These are phyloP conservation scores for Neurospora sp. DNA, from an alignment of 495 filamentous ascomycete species.

Conservation along the genomic window DNA sequence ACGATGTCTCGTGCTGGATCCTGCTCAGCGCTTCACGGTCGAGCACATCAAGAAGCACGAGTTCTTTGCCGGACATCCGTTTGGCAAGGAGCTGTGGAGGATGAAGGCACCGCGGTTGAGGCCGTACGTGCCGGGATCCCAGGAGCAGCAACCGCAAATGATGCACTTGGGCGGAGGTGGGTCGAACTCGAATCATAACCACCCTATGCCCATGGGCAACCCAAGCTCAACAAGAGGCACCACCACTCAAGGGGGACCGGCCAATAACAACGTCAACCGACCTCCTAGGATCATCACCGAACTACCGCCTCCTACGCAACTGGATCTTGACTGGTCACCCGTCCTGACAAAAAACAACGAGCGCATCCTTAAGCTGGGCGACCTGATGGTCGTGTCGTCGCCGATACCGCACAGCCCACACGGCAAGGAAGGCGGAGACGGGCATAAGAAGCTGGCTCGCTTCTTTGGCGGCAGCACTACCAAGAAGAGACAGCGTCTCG, in stretches of 20 bases:
- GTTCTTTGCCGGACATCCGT: conserved; percentile 87
- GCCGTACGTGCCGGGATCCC: conserved; percentile 68
- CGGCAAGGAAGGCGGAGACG: conserved; percentile 42
- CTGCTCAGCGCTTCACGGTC: conserved; percentile 74
- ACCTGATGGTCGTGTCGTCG: conserved; percentile 69
- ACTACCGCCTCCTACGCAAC: conserved; percentile 85
- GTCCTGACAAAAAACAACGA: conserved; percentile 86
- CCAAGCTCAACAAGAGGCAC: conserved; percentile 28
- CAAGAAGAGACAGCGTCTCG: conserved; percentile 88
- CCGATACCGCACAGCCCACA: conserved; percentile 62
- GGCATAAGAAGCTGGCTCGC: conserved; percentile 73
- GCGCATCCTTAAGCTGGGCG: conserved; percentile 88
- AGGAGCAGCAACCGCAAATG: conserved; percentile 57
- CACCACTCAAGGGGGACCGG: not conserved
- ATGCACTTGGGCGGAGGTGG: conserved; percentile 67
- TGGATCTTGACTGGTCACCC: conserved; percentile 98
- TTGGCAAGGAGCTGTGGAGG: conserved; percentile 82
- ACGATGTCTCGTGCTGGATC: conserved; percentile 83
- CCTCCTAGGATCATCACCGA: conserved; percentile 87
- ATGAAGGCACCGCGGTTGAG: conserved; percentile 84
- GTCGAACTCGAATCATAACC: conserved; percentile 10
- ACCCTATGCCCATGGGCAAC: not conserved
- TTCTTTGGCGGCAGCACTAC: conserved; percentile 83
- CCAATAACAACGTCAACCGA: conserved; percentile 16
- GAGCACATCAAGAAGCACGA: conserved; percentile 96